Evolutionary conservation across 805 yeast species (phyloP).

Genomic region (Priceomyces haplophilus): DNA sequence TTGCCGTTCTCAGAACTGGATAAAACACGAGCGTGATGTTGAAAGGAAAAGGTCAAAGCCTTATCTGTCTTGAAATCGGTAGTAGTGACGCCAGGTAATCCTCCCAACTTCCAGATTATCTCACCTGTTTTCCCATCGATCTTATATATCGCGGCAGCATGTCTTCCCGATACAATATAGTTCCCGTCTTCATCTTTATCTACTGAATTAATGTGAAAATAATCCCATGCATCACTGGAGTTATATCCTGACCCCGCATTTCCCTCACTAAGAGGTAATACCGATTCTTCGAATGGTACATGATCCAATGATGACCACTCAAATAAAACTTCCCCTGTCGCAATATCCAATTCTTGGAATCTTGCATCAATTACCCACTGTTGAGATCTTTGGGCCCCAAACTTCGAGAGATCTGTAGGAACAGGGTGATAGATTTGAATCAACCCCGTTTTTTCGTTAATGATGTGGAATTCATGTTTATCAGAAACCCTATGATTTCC

Average conservation of each 20-base stretch:
- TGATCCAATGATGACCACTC: conserved; percentile 35
- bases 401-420: conserved; percentile 24
- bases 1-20: conserved; percentile 19
- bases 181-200: conserved; percentile 34
- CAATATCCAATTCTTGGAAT: conserved; percentile 34
- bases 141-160: conserved; percentile 32
- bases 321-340: conserved; percentile 32
- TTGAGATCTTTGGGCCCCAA: conserved; percentile 20
- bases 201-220: conserved; percentile 38
- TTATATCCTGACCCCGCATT: conserved; percentile 33
- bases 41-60: conserved; percentile 30
- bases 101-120: conserved; percentile 33
- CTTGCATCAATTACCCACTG: conserved; percentile 35
- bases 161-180: conserved; percentile 34
- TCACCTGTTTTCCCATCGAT: conserved; percentile 34
- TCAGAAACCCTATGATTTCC: conserved; percentile 32
- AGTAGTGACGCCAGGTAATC: conserved; percentile 17
- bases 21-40: conserved; percentile 35
- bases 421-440: conserved; percentile 33
- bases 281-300: conserved; percentile 30
- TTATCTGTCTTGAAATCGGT: conserved; percentile 15
- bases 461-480: conserved; percentile 36
- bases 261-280: conserved; percentile 26
- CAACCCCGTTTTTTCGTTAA: conserved; percentile 27
- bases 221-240: conserved; percentile 37